phyloP scores from a whole-genome alignment of 345 rosid genomes.

The Camelina laxa region DNA sequence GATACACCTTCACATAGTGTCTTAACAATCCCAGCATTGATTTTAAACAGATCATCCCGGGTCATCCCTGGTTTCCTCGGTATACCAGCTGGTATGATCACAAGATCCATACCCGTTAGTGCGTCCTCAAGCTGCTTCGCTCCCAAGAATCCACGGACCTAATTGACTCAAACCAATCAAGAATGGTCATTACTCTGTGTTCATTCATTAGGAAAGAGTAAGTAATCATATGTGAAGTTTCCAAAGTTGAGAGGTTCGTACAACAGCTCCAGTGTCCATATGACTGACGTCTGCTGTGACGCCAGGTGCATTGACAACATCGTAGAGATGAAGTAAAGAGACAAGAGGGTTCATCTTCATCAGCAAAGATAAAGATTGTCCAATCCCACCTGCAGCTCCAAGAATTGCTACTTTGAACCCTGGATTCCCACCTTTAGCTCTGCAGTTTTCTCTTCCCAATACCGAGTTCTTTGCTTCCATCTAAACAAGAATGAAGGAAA shows the following conservation, averaged over 20 bases:
- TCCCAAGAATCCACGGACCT: slow-evolving; percentile 91
- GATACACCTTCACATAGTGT: slow-evolving; percentile 80
- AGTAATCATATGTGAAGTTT: not conserved
- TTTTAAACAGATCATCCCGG: slow-evolving; percentile 84
- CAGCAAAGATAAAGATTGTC: slow-evolving; percentile 69
- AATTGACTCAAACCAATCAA: slow-evolving; percentile 15
- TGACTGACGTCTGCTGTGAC: slow-evolving; percentile 92
- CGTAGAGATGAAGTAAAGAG: slow-evolving; percentile 82
- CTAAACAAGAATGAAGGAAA: slow-evolving; percentile 27
- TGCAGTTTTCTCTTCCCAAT: slow-evolving; percentile 56
- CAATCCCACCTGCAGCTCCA: slow-evolving; percentile 87
- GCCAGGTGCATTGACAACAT: slow-evolving; percentile 81
- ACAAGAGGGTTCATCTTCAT: slow-evolving; percentile 86
- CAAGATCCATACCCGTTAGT: slow-evolving; percentile 80
- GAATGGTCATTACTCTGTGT: not conserved
- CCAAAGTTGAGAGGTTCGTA: slow-evolving; percentile 36
- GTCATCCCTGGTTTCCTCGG: slow-evolving; percentile 96
- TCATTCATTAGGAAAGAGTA: not conserved
- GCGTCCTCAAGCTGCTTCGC: slow-evolving; percentile 77
- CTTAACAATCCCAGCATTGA: slow-evolving; percentile 89
- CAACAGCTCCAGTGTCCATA: slow-evolving; percentile 93
- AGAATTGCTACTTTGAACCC: slow-evolving; percentile 82
- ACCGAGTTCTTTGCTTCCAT: slow-evolving; percentile 51
- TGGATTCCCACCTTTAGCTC: slow-evolving; percentile 75
- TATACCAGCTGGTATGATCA: slow-evolving; percentile 85